These are phyloP conservation scores for Veloboletus limbatus DNA, from an alignment of 1,284 basidiomycete genomes.

Conservation along the genomic window DNA sequence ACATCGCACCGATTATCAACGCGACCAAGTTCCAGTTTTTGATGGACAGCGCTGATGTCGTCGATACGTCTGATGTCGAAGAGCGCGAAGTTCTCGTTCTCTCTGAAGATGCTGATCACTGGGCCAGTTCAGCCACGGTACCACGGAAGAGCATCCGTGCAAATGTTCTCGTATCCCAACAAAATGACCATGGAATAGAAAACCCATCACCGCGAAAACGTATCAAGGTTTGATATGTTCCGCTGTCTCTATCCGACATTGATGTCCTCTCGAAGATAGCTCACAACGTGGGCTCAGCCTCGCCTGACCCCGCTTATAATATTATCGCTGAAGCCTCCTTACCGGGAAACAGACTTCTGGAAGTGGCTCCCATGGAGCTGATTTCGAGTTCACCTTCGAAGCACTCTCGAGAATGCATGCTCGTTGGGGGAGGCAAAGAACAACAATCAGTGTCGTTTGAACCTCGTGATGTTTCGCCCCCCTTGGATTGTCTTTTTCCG, in stretches of 20 bases:
- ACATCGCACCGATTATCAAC: background rate
- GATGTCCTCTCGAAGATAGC: constrained; percentile 19
- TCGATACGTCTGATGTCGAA: constrained; percentile 62
- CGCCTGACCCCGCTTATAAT: background rate
- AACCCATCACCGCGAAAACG: constrained; percentile 30
- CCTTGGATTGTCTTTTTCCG: constrained; percentile 14
- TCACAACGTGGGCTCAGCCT: constrained; percentile 9
- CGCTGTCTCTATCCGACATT: constrained; percentile 5
- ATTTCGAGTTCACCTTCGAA: background rate
- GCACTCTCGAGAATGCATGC: background rate
- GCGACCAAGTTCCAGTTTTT: background rate
- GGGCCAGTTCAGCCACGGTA: background rate
- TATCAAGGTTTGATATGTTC: constrained; percentile 25
- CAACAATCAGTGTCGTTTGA: background rate
- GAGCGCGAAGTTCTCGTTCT: constrained; percentile 44
- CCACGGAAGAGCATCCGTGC: background rate
- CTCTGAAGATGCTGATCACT: constrained; percentile 3
- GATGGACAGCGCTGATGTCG: constrained; percentile 42
- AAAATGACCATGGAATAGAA: constrained; percentile 11
- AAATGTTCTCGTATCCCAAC: constrained; percentile 2
- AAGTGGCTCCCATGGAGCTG: background rate
- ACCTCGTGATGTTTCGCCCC: constrained; percentile 5
- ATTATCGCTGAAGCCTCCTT: background rate
- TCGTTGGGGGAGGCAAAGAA: background rate
- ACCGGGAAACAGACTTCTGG: background rate